These are phyloP conservation scores for Hyphopichia pseudoburtonii DNA, from an alignment of 1,139 yeast genomes.

Conservation along the genomic window DNA sequence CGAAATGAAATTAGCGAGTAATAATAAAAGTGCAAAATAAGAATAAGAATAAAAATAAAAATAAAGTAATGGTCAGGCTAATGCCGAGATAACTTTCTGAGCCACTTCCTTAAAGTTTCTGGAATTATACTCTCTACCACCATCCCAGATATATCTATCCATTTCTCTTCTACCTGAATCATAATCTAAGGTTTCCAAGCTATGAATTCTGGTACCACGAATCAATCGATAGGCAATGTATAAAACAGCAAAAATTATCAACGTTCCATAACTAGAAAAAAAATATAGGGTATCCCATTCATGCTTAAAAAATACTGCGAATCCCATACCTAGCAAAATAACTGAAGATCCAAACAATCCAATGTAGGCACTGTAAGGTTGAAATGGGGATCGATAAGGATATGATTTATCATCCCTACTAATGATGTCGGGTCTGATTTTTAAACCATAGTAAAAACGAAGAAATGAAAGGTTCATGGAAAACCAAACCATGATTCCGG, in stretches of 20 bases:
- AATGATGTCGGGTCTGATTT: conserved; percentile 64
- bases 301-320: conserved; percentile 59
- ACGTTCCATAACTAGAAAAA: conserved; percentile 67
- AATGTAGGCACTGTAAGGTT: conserved; percentile 70
- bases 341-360: conserved; percentile 59
- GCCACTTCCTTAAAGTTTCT: conserved; percentile 36
- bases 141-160: conserved; percentile 70
- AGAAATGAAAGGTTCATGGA: conserved; percentile 76
- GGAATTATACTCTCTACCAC: conserved; percentile 48
- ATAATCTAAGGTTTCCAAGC: conserved; percentile 68
- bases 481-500: conserved; percentile 77
- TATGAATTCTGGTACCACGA: conserved; percentile 55
- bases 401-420: conserved; percentile 64
- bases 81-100: conserved; percentile 33
- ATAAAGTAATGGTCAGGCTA: conserved; percentile 27
- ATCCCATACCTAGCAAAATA: conserved; percentile 67
- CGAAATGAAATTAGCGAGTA: no score
- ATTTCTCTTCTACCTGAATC: conserved; percentile 79
- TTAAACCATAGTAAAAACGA: conserved; percentile 67
- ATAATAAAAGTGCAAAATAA: no score
- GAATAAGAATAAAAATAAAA: no score
- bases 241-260: conserved; percentile 53
- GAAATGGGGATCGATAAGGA: conserved; percentile 75
- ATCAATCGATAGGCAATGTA: conserved; percentile 56
- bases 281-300: conserved; percentile 66